phyloP scores from a whole-genome alignment of 306 rosid species.

The Quercus parvula region DNA sequence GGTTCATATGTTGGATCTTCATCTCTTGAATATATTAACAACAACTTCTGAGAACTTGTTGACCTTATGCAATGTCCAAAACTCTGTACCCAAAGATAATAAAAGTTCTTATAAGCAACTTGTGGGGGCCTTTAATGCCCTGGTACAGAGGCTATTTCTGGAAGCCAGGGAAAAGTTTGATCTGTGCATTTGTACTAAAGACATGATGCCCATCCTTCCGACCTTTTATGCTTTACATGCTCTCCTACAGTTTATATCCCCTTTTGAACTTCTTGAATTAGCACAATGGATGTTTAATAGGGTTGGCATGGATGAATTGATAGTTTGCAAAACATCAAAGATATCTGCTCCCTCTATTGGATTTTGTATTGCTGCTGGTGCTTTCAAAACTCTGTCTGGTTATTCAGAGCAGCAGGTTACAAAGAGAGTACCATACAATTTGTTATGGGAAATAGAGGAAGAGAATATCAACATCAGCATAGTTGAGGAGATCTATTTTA shows the following conservation, averaged over 20 bases:
- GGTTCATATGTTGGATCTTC: constrained; percentile 40
- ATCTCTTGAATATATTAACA: constrained; percentile 55
- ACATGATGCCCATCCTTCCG: constrained; percentile 45
- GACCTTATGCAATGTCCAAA: constrained; percentile 33
- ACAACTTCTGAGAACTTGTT: constrained; percentile 50
- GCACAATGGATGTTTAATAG: constrained; percentile 72
- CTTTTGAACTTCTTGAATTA: constrained; percentile 72
- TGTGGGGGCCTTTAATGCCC: constrained; percentile 45
- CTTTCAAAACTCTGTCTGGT: constrained; percentile 55
- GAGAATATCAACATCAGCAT: constrained; percentile 27
- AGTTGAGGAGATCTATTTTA: constrained; percentile 61
- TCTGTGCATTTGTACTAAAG: constrained; percentile 33
- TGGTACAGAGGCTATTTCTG: constrained; percentile 45
- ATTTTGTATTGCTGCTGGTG: constrained; percentile 65
- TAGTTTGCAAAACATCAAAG: constrained; percentile 21
- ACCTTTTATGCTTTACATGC: constrained; percentile 45
- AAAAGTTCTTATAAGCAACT: constrained; percentile 30
- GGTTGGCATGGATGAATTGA: constrained; percentile 32
- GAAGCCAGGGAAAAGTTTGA: constrained; percentile 49
- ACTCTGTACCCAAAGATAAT: constrained; percentile 33
- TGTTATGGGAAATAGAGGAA: constrained; percentile 58
- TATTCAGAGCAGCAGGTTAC: constrained; percentile 51
- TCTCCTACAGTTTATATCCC: constrained; percentile 56
- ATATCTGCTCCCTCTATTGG: constrained; percentile 51
- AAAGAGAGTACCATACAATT: constrained; percentile 45